Evolutionary conservation across 1,139 yeast genomes (phyloP), one percentile per base, ranked within the genome.

Genomic region (Williopsis jadinii): DNA sequence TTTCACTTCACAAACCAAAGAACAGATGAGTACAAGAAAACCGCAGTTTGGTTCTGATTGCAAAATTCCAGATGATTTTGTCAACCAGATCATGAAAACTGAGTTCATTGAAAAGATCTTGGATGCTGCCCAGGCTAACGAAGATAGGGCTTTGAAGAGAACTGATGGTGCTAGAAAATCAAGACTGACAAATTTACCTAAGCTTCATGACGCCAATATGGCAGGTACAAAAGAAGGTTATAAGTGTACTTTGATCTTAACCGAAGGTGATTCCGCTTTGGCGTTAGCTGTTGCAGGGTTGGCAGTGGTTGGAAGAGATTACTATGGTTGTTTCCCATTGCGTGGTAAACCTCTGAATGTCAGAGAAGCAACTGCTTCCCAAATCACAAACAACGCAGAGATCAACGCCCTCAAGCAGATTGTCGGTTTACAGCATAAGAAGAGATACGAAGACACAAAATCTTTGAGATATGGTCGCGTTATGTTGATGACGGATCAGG

Each of bases 401-500:
- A 92, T 94, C 58, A 94, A 87, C 60, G 95, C 97, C 5, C 77
- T 94, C 55, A 94, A 94, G 59, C 92, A 90, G 61, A 94, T 94
- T 54, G 84, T 94, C 69, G 99, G 99, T 24, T 69, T 94, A 43
- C 97, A 90, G 61, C 98, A 94, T 63, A 87, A 85, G 54, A 90
- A 88, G 65, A 73, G 70, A 34, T 94, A 94, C 60, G 81, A 80
- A 31, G 84, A 80, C 52, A 71, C 85, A 9, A 77, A 75, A 44
- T 80, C 82, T 10, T 69, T 94, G 48, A 79, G 99, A 59, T 94
- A 94, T 59, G 98, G 99, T 27, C 96, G 88, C 61, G 76, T 94
- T 39, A 92, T 94, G 97, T 88, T 94, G 58, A 94, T 94, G 98
- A 88, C 99, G 5, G 99, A 94, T 84, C 99, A 94, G 66, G 99